phyloP scores from a whole-genome alignment of 2,329 filamentous ascomycete species.

The Cryphonectria parasitica region DNA sequence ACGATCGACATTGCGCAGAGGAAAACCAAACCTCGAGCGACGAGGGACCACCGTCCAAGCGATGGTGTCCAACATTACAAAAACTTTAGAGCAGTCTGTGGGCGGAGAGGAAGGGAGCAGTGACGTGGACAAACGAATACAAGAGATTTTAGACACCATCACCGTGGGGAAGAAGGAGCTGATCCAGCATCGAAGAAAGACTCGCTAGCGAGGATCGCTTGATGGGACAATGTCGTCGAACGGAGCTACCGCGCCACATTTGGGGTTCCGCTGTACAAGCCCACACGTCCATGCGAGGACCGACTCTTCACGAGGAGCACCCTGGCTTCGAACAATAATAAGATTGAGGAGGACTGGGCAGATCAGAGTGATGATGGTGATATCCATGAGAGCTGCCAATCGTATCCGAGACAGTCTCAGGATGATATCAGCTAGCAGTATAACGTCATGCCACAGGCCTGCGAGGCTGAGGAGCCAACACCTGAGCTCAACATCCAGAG shows the following conservation, averaged over 20 bases:
- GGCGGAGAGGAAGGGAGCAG: background rate
- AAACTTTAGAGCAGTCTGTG: background rate
- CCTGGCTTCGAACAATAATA: background rate
- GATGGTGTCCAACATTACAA: background rate
- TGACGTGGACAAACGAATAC: background rate
- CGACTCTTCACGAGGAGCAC: background rate
- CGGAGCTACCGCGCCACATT: no score
- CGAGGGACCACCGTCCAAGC: no score
- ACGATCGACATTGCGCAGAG: background rate
- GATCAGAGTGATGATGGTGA: background rate
- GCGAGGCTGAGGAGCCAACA: no score
- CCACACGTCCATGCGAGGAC: background rate
- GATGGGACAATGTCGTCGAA: background rate
- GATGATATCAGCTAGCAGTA: no score
- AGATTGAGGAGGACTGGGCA: background rate
- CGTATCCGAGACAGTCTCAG: background rate
- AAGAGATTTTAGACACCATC: background rate
- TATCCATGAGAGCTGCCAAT: background rate
- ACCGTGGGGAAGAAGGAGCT: background rate
- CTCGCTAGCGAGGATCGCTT: no score
- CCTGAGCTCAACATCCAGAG: background rate
- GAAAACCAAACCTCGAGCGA: background rate
- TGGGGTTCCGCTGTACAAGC: background rate
- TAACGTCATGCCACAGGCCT: background rate
- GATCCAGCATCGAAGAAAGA: background rate